Percentiles rank a stretch among this genome's conserved stretches.
Evolutionary conservation across 129 eudicot species (phyloP).

Genomic region (Chrysanthemum makinoi): DNA sequence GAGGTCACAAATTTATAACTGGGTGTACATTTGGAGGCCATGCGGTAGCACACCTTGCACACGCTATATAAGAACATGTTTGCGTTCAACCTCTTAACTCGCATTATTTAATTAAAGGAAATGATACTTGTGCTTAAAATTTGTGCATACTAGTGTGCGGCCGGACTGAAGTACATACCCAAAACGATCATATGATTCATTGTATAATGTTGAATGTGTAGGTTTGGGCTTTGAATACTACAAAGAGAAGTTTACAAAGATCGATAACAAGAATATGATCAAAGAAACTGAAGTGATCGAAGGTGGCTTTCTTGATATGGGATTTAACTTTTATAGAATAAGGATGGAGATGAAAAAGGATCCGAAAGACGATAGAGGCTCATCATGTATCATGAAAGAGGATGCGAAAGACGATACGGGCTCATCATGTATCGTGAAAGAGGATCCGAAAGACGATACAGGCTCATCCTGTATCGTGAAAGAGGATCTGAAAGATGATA

Average conservation of each 20-base stretch:
- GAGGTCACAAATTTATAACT: too few relatives aligned
- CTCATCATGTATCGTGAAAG: conserved; percentile 11
- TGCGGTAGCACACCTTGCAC: too few relatives aligned
- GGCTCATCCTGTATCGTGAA: conserved; percentile 15
- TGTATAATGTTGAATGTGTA: not conserved
- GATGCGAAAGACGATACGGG: conserved; percentile 1
- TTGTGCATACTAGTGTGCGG: too few relatives aligned
- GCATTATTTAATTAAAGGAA: too few relatives aligned
- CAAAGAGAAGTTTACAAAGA: conserved; percentile 58
- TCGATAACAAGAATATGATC: conserved; percentile 50
- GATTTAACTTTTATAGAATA: conserved; percentile 46
- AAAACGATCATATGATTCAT: too few relatives aligned
- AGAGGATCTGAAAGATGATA: conserved; percentile 28
- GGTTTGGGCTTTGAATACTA: conserved; percentile 30
- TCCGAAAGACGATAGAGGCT: conserved; percentile 1
- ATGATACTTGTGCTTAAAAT: too few relatives aligned
- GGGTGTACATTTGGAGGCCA: too few relatives aligned
- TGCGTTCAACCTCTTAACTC: too few relatives aligned
- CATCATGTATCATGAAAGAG: conserved; percentile 20
- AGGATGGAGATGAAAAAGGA: conserved; percentile 46
- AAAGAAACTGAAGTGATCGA: conserved; percentile 60
- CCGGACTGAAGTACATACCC: too few relatives aligned
- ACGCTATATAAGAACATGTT: too few relatives aligned
- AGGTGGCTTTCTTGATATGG: conserved; percentile 63
- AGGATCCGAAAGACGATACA: conserved; percentile 6